Percentiles rank a stretch among this genome's conserved stretches.
phyloP scores from a whole-genome alignment of 371 early-diverging fungal species.

The Chytridium lagenaria region DNA sequence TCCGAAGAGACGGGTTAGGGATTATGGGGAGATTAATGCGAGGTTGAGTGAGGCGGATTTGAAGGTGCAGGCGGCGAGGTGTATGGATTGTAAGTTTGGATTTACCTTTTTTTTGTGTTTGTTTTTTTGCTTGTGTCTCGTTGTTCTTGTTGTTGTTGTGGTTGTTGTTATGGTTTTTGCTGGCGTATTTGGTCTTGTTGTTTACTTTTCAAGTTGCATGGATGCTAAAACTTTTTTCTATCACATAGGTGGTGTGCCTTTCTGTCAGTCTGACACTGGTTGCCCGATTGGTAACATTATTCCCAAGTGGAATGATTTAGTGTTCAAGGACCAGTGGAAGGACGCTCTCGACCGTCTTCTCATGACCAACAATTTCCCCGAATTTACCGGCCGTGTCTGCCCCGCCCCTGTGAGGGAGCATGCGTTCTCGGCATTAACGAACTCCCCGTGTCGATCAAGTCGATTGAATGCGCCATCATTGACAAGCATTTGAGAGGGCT shows the following conservation, averaged over 20 bases:
- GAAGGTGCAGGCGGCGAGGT: conserved; percentile 92
- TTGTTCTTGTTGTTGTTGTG: background rate
- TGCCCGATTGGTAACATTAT: conserved; percentile 96
- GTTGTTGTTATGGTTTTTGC: background rate
- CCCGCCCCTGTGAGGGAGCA: conserved; percentile 94
- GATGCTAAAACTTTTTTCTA: background rate
- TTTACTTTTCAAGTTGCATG: background rate
- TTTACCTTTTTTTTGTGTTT: conserved; percentile 2
- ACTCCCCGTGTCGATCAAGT: conserved; percentile 93
- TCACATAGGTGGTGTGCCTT: conserved; percentile 87
- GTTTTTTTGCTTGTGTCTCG: background rate
- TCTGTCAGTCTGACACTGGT: conserved; percentile 95
- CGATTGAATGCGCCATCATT: conserved; percentile 95
- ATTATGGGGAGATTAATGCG: conserved; percentile 93
- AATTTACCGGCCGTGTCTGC: conserved; percentile 82
- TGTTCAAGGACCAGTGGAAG: conserved; percentile 92
- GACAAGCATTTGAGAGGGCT: conserved; percentile 95
- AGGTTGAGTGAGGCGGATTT: conserved; percentile 81
- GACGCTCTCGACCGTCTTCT: conserved; percentile 90
- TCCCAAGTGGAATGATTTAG: conserved; percentile 97
- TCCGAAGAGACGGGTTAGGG: conserved; percentile 77
- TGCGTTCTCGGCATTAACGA: conserved; percentile 92
- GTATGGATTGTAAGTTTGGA: conserved; percentile 75
- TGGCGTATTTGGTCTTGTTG: conserved; percentile 53
- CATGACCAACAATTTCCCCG: conserved; percentile 98